A percentile compares a stretch with the other conserved stretches of the same genome.
phyloP scores from a whole-genome alignment of 2,329 filamentous ascomycete genomes.

The Delphinella strobiligena region DNA sequence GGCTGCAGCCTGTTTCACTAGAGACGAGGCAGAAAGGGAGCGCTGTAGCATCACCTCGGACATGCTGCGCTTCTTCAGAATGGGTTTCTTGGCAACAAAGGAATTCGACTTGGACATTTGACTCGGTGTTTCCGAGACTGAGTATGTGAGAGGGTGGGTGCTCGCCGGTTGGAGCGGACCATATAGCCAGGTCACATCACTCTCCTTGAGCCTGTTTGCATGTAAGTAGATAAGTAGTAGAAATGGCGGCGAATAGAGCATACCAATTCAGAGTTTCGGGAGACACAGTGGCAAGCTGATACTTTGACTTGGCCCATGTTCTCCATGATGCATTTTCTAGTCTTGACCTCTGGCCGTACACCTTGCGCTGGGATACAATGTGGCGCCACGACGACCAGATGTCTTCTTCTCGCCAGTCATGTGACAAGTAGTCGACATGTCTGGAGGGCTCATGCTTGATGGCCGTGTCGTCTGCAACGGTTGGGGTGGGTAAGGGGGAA shows the following conservation, averaged over 20 bases:
- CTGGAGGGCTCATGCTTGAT: slow-evolving; percentile 64
- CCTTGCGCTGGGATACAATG: slow-evolving; percentile 65
- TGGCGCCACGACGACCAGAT: slow-evolving; percentile 97
- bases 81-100: slow-evolving; percentile 73
- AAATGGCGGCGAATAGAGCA: slow-evolving; percentile 21
- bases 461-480: slow-evolving; percentile 69
- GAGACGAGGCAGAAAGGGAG: slow-evolving; percentile 75
- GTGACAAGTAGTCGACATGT: slow-evolving; percentile 90
- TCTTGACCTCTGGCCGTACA: slow-evolving; percentile 69
- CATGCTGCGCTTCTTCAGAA: slow-evolving; percentile 92
- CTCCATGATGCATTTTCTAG: slow-evolving; percentile 96
- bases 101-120: slow-evolving; percentile 51
- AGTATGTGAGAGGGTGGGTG: slow-evolving; percentile 38
- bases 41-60: slow-evolving; percentile 89
- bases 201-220: slow-evolving; percentile 72
- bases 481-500: slow-evolving; percentile 43
- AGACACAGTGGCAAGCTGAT: slow-evolving; percentile 74
- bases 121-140: slow-evolving; percentile 39
- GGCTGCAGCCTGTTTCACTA: slow-evolving; percentile 79
- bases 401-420: slow-evolving; percentile 89
- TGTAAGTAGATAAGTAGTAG: slow-evolving; percentile 18
- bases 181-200: slow-evolving; percentile 95
- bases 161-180: slow-evolving; percentile 72
- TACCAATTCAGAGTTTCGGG: slow-evolving; percentile 92
- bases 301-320: slow-evolving; percentile 89